Base-by-base conservation (phyloP, 2,329 filamentous ascomycete species). In the Pseudogymnoascus sp. region DNA sequence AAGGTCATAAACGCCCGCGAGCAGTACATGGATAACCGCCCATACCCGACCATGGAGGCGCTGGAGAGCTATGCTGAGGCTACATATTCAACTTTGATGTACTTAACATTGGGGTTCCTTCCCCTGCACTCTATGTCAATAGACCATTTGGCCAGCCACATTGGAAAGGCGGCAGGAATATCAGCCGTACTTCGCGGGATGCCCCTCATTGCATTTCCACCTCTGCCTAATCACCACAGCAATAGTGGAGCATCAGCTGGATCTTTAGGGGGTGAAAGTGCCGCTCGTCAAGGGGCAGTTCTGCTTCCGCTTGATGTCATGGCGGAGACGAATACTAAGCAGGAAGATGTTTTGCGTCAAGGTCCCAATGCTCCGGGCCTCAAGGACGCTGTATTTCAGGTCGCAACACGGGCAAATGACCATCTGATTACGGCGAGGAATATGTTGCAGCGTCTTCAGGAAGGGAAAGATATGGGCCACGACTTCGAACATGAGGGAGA, bases 101-200 rank as follows among this genome's bases (percentile, higher is more conserved):
- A 99, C 73, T 82, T 95, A 65, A 93, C 89, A 0, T 78, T 97
- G 38, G 91, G 91, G 15, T 81, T 88, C 5, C 77, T 97, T 62
- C 89, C 91, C 0, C 80, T 97, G 70, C 84, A 86, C 8, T 95
- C 90, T 1, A 81, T 96, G 69, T 88, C 92, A 25, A 85, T 92
- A 42, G 94, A 99, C 71, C 94, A 99, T 76, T 80, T 99, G 15
- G 93, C 93, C 7, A 95, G 90, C 61, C 94, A 99, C 74, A 90
- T 97, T 63, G 94, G 94, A 60, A 99, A 99, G 72, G 92, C 94
- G 0, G 89, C 86, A 58, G 94, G 94, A 7, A 97, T 99, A 61
- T 82, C 87, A 2, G 89, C 93, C 1, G 84, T 96, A 0, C 78
- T 99, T n/a, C 83, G 93, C 41, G 93, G 94, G 0, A 80, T 97